Evolutionary conservation across 768 basidiomycete species (phyloP), one percentile per base, ranked within the genome.

Genomic region (Suillus placidus): DNA sequence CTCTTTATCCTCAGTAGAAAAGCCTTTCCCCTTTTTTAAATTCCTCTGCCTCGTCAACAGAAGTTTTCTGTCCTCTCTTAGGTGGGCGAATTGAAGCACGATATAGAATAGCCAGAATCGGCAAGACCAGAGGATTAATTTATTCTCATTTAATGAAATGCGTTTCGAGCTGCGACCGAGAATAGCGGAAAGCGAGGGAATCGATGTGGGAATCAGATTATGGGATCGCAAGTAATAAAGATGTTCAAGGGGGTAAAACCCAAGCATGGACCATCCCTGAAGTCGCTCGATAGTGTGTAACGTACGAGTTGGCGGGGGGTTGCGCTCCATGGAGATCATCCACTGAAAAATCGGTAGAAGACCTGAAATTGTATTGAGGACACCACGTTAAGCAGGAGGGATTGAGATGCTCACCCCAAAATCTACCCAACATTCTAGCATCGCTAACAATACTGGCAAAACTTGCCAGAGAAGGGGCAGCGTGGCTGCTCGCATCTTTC

Each of bases 31-130:
- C 72, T 87, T 91, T 62, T 79, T 83, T 51, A 93, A 73, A 7
- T 81, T 80, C 14, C 80, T 84, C 68, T 90, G 84, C 63, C 84
- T 82, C 68, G 81, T 77, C 55, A 81, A 79, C 23, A 93, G 74
- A 16, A 92, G 69, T 67, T 84, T 84, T 66, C 83, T 81, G 70
- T 93, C 91, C 72, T 93, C 90, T 37, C 82, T 77, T 62, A 93
- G 80, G 71, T 92, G 91, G 6, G 83, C 84, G 67, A 94, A 88
- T 64, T 93, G 93, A 56, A 96, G 85, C 37, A 89, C 68, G 49
- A 93, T 82, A 71, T 95, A 95, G 30, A 85, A 75, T 2, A 88
- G 89, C 94, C 93, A 96, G 74, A 88, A 91, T 26, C 94, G 88
- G 62, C 84, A 86, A 16, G 92, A 93, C 91, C 90, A 92, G 61